Evolutionary conservation across 2,329 filamentous ascomycete species (phyloP).

Genomic region (Penicillium griseofulvum): DNA sequence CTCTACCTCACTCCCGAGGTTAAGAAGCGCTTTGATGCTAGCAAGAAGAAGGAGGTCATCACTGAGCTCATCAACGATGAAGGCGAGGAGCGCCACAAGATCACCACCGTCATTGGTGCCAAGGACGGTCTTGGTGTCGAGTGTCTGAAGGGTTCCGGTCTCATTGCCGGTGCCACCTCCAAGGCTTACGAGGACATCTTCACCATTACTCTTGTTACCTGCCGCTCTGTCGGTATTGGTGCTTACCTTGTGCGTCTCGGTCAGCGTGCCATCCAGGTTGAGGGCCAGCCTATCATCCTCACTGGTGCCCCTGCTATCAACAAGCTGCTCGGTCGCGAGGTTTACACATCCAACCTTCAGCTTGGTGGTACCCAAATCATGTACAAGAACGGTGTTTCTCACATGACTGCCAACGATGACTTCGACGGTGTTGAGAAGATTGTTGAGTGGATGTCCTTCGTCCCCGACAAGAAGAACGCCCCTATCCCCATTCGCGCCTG

Average conservation of each 20-base stretch:
- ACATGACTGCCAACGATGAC: constrained; percentile 97
- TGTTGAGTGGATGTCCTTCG: constrained; percentile 95
- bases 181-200: constrained; percentile 98
- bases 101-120: constrained; percentile 85
- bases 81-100: constrained; percentile 89
- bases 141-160: constrained; percentile 92
- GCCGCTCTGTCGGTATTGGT: constrained; percentile 97
- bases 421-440: constrained; percentile 98
- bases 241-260: constrained; percentile 97
- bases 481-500: constrained; percentile 89
- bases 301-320: constrained; percentile 97
- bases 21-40: constrained; percentile 82
- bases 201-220: constrained; percentile 95
- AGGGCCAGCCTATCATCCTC: constrained; percentile 97
- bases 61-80: constrained; percentile 84
- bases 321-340: constrained; percentile 95
- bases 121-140: constrained; percentile 98
- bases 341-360: constrained; percentile 98
- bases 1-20: constrained; percentile 85
- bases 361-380: constrained; percentile 99
- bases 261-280: constrained; percentile 97
- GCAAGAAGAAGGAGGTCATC: constrained; percentile 71
- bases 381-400: constrained; percentile 99
- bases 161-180: constrained; percentile 96
- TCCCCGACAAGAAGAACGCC: constrained; percentile 90